Evolutionary conservation across 2,329 filamentous ascomycete genomes (phyloP), one percentile per base, ranked within the genome.

Genomic region (Calonectria naviculata): DNA sequence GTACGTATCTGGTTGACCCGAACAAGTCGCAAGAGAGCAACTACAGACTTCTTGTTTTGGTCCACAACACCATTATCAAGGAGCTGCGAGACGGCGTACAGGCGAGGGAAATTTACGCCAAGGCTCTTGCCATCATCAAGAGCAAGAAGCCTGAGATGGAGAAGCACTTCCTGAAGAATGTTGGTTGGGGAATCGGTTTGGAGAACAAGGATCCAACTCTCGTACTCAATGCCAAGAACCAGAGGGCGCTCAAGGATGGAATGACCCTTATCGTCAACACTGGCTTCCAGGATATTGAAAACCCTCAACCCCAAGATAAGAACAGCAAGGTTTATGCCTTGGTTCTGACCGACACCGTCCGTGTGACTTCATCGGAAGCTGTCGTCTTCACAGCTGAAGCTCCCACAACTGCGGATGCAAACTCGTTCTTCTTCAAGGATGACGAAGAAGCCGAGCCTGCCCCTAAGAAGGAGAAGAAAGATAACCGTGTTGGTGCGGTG

Each of bases 381-480:
- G 93, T 95, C 36, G 92, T 98, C 31, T 98, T 99, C 84, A 99
- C 97, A 21, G 95, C 95, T 70, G 95, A 98, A 80, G 95, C 96
- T 0, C 92, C 95, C 2, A 94, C 94, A 31, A 96, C 98, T 80
- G 91, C 97, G 70, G 97, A 98, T 79, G 95, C 95, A 5, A 96
- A 96, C 44, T 98, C 96, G 0, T 99, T 99, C 87, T 98, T 98
- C 85, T 99, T 99, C 87, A 97, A 98, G 81, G 96, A 98, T 76
- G 95, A 98, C 72, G 95, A 97, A 80, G 94, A 97, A 76, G 91
- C 94, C 73, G 92, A 95, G 82, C 93, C 94, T 36, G 90, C 93
- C 12, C 93, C 94, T n/a, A 97, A 97, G 76, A 97, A 97, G 84
- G 92, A 95, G 78, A 97, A 97, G 88, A 95, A 93, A 83, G 93